Conservation (phyloP, 495 filamentous ascomycete genomes). For the Trichodelitschia bisporula region DNA sequence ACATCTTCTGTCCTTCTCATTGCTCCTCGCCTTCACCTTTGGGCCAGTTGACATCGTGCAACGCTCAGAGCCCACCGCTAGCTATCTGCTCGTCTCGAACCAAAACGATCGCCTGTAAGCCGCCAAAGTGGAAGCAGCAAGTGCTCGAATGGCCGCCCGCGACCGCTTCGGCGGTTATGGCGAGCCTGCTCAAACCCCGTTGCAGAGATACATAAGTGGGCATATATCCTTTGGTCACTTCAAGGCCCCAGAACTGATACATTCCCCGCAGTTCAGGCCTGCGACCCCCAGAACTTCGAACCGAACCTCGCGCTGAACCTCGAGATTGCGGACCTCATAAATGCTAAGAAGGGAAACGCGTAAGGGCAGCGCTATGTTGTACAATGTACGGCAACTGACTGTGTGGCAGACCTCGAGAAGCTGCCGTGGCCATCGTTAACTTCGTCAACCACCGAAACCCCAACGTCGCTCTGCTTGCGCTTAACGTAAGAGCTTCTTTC, state of each 20-base stretch:
- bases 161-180: constrained; percentile 79
- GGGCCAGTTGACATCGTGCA: too few species aligned
- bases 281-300: constrained; percentile 89
- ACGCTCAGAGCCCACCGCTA: too few species aligned
- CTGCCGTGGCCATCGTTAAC: constrained; percentile 78
- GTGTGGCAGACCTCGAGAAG: constrained; percentile 60
- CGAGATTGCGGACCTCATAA: constrained; percentile 90
- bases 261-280: constrained; percentile 55
- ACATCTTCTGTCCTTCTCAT: too few species aligned
- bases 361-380: too few species aligned
- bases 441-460: constrained; percentile 90
- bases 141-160: constrained; percentile 80
- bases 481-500: constrained; percentile 17
- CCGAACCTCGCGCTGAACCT: constrained; percentile 89
- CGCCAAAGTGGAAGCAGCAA: constrained; percentile 61
- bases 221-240: constrained; percentile 1
- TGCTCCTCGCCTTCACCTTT: too few species aligned
- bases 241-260: constrained; percentile 3
- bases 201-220: constrained; percentile 80
- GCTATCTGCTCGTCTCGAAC: too few species aligned
- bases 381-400: too few species aligned
- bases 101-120: too few species aligned
- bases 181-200: constrained; percentile 53
- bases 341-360: constrained; percentile 91
- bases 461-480: constrained; percentile 75